Evolutionary conservation across 176 grass and related monocot species (phyloP).

Genomic region (Raddia guianensis): DNA sequence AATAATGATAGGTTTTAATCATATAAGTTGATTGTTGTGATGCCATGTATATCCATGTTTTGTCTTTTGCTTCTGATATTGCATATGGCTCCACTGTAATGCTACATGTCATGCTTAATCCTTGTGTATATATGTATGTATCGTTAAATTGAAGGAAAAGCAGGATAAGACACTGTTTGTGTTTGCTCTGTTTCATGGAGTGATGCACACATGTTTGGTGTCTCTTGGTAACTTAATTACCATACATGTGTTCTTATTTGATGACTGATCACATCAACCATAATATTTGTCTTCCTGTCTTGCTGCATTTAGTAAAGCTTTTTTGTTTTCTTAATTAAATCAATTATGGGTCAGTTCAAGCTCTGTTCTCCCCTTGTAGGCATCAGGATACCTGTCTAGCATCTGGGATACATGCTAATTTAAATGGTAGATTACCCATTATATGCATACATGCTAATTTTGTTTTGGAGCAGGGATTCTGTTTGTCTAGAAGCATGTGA

Average conservation of each 20-base stretch:
- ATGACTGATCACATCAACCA: not conserved
- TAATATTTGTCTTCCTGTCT: constrained; percentile 16
- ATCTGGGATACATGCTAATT: too few species aligned
- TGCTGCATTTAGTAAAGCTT: not conserved
- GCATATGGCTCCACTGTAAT: not conserved
- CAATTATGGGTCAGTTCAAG: not conserved
- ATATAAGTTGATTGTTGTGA: constrained; percentile 7
- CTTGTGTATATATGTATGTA: not conserved
- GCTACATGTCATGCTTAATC: not conserved
- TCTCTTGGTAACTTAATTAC: constrained; percentile 10
- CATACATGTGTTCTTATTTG: not conserved
- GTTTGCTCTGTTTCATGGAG: constrained; percentile 10
- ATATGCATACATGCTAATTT: too few species aligned
- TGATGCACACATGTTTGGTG: not conserved
- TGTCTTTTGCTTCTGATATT: constrained; percentile 23
- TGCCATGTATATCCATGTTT: not conserved
- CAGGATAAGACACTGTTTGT: not conserved
- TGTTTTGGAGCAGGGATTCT: too few species aligned
- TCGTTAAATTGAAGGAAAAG: not conserved
- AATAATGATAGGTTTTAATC: not conserved
- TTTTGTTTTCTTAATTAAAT: constrained; percentile 3
- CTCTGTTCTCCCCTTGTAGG: constrained; percentile 40
- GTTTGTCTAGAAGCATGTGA: too few species aligned
- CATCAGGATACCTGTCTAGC: constrained; percentile 73
- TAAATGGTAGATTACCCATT: too few species aligned